Evolutionary conservation across 1,284 basidiomycete species (phyloP).

Genomic region (Ganoderma lucidum): DNA sequence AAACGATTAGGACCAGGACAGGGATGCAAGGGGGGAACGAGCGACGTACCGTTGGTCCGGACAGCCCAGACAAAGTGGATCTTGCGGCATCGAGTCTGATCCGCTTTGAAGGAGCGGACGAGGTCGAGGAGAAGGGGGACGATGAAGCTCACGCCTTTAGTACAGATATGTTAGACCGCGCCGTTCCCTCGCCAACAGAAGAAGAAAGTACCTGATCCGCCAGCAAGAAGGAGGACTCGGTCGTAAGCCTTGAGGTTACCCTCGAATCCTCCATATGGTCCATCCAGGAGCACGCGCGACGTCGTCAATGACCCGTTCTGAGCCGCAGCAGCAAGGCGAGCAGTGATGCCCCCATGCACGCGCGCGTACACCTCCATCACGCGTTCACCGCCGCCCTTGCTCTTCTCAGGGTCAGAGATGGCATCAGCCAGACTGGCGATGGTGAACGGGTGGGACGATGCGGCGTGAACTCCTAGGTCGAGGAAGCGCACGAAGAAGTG

Average conservation of each 20-base stretch:
- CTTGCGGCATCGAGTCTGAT: conserved; percentile 19
- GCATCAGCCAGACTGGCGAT: conserved; percentile 43
- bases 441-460: conserved; percentile 53
- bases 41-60: conserved; percentile 30
- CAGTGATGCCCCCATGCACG: conserved; percentile 43
- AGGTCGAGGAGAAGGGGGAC: conserved; percentile 42
- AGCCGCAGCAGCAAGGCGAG: conserved; percentile 34
- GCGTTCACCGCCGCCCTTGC: not conserved
- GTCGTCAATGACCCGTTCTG: conserved; percentile 15
- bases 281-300: conserved; percentile 46
- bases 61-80: conserved; percentile 41
- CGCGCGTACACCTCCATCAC: conserved; percentile 38
- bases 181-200: not conserved
- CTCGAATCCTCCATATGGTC: conserved; percentile 49
- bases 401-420: not conserved
- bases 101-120: conserved; percentile 25
- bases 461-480: conserved; percentile 25
- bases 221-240: conserved; percentile 46
- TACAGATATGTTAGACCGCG: not conserved
- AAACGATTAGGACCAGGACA: not conserved
- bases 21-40: not conserved
- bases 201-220: conserved; percentile 45
- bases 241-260: conserved; percentile 43
- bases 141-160: conserved; percentile 41
- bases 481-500: conserved; percentile 52